Evolutionary conservation across 73 alveolate genomes (phyloP), one percentile per base, ranked within the genome.

Genomic region (Durusdinium trenchii): DNA sequence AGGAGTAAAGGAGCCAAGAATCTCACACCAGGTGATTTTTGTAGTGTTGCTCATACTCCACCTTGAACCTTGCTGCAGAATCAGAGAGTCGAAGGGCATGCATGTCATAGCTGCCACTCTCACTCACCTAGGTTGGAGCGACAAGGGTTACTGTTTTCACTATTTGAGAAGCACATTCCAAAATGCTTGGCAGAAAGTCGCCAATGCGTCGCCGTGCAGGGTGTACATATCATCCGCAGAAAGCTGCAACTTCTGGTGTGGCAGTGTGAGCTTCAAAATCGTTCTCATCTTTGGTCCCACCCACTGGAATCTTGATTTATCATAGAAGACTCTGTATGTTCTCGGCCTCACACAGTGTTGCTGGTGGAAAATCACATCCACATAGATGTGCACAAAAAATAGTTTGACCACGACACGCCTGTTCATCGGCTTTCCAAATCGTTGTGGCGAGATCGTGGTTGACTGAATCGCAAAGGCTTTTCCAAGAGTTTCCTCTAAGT

Each of bases 401-500:
- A 6, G 38, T 64, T 35, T 12, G 43, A 64, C 23, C 78, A 7
- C 32, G 78, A 7, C 38, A 2, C 54, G 28, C 91, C 91, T 47
- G 91, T 81, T 81, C 91, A 81, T 81, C 32, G 91, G 91, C 47
- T 81, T 81, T 14, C 91, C 91, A 48, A 81, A 81, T 5, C 91
- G n/a, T 35, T 81, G 91, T 5, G 91, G 91, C 5, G 91, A 48
- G 9, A 81, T 81, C 9, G 3, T 6, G 3, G 91, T 81, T 48
- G 46, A 64, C 7, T 48, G 50, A 18, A 16, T 9, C 2, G 46
- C n/a, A 35, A 32, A 47, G 23, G 61, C 71, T 9, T 48, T 60
- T 23, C n/a, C 71, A 12, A 81, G 12, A 4, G 67, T 12, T 0
- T 48, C 50, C 23, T 5, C 6, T n/a, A 81, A 6, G n/a, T 7